A percentile compares a stretch with the other conserved stretches of the same genome.
Conservation (phyloP, 2,329 filamentous ascomycete genomes). For the Stagonosporopsis cucurbitacearum region DNA sequence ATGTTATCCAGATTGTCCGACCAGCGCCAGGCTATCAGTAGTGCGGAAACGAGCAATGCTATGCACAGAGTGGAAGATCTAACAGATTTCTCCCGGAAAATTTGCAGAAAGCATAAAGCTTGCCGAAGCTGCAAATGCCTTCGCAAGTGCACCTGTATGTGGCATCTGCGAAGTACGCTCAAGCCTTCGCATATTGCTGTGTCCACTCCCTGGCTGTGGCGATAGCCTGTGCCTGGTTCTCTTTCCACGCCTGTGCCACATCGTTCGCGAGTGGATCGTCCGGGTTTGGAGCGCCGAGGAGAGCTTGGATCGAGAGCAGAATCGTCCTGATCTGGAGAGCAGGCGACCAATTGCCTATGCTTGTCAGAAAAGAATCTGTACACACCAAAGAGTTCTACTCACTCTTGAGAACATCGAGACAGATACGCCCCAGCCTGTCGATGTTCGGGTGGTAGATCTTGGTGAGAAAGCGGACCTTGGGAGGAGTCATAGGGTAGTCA, state of each 20-base stretch:
- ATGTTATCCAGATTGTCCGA: conserved; percentile 28
- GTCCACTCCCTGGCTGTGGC: conserved; percentile 94
- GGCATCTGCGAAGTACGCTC: conserved; percentile 2
- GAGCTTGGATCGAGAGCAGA: conserved; percentile 95
- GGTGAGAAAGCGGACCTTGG: conserved; percentile 97
- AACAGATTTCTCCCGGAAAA: background rate
- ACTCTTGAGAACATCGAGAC: conserved; percentile 97
- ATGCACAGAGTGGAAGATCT: conserved; percentile 11
- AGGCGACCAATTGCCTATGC: conserved; percentile 93
- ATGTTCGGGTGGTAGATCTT: conserved; percentile 99
- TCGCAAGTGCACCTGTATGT: background rate
- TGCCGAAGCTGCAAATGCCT: background rate
- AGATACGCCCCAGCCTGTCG: conserved; percentile 95
- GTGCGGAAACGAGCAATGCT: conserved; percentile 21
- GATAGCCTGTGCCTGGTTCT: conserved; percentile 91
- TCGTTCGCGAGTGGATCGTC: conserved; percentile 98
- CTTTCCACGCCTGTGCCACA: conserved; percentile 97
- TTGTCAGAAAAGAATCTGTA: conserved; percentile 6
- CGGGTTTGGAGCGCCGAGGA: conserved; percentile 94
- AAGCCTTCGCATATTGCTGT: conserved; percentile 70
- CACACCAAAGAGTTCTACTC: conserved; percentile 25
- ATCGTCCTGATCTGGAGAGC: conserved; percentile 98
- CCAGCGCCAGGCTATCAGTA: conserved; percentile 29
- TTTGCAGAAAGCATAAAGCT: background rate
- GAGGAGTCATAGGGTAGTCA: conserved; percentile 98